A percentile compares a stretch with the other conserved stretches of the same genome.
phyloP scores from a whole-genome alignment of 768 basidiomycete genomes.

The Collybiopsis luxurians region DNA sequence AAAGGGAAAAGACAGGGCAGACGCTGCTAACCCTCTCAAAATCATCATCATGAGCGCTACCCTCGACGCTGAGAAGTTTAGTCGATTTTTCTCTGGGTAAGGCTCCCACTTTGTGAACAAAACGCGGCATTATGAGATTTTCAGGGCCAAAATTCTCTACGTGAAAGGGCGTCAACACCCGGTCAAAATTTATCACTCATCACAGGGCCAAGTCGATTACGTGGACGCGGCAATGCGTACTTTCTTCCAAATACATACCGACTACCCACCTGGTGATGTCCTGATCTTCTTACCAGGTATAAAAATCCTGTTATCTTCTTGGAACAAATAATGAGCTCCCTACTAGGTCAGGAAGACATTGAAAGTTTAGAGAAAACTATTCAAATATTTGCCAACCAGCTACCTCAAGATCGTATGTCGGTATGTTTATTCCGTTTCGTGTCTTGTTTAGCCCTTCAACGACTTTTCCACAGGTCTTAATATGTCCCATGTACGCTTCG shows the following conservation, averaged over 20 bases:
- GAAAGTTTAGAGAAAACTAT: conserved; percentile 82
- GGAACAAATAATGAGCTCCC: neutral
- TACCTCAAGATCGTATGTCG: conserved; percentile 55
- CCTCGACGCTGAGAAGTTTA: conserved; percentile 93
- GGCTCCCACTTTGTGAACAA: neutral
- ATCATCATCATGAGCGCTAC: conserved; percentile 98
- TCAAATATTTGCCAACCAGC: conserved; percentile 59
- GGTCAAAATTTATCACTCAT: conserved; percentile 81
- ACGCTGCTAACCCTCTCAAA: conserved; percentile 66
- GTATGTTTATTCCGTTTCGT: conserved; percentile 30
- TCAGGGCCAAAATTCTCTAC: conserved; percentile 84
- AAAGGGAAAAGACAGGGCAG: conserved; percentile 39
- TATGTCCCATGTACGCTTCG: conserved; percentile 85
- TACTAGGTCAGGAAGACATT: conserved; percentile 90
- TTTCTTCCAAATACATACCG: conserved; percentile 90
- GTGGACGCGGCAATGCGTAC: conserved; percentile 87
- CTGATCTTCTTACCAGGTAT: conserved; percentile 90
- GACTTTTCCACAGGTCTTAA: conserved; percentile 49
- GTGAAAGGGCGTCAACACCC: conserved; percentile 93
- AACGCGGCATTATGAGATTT: neutral
- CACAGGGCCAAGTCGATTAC: conserved; percentile 76
- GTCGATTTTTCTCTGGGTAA: conserved; percentile 82
- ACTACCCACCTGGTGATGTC: conserved; percentile 80
- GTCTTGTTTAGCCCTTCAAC: neutral
- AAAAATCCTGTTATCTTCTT: neutral